Conservation (phyloP, 2,329 filamentous ascomycete genomes). For the Curvularia spicifera region DNA sequence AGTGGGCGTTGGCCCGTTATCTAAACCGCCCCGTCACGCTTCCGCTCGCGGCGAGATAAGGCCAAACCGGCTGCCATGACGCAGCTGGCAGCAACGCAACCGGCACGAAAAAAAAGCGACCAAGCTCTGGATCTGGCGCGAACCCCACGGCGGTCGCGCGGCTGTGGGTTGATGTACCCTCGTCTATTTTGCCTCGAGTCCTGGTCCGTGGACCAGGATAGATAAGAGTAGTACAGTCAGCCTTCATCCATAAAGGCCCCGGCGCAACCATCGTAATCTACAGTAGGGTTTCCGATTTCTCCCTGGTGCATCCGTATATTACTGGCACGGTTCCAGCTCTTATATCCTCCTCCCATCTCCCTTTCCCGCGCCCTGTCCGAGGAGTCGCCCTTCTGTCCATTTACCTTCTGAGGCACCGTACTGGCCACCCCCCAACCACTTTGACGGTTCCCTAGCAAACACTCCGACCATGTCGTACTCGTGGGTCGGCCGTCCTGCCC, state of each 20-base stretch:
- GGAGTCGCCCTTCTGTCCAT: constrained; percentile 14
- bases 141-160: constrained; percentile 45
- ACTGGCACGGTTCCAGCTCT: constrained; percentile 34
- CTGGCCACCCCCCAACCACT: constrained; percentile 13
- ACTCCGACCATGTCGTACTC: constrained; percentile 56
- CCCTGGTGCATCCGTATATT: constrained; percentile 42
- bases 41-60: constrained; percentile 37
- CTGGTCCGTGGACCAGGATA: constrained; percentile 45
- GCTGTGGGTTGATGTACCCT: constrained; percentile 40
- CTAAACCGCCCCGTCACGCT: constrained; percentile 11
- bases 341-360: constrained; percentile 16
- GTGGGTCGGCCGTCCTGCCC: constrained; percentile 54
- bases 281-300: constrained; percentile 42
- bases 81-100: constrained; percentile 31
- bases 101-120: constrained; percentile 37
- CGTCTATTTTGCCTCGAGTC: constrained; percentile 47
- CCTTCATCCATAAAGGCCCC: constrained; percentile 45
- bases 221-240: constrained; percentile 47
- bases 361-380: constrained; percentile 21
- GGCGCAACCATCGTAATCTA: constrained; percentile 36
- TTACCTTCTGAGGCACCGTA: constrained; percentile 7
- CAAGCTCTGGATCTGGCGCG: constrained; percentile 43
- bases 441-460: constrained; percentile 17
- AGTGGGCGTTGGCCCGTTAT: constrained; percentile 21
- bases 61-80: constrained; percentile 32